Evolutionary conservation across 305 asterid genomes (phyloP).

Genomic region (Solanum hybrid): DNA sequence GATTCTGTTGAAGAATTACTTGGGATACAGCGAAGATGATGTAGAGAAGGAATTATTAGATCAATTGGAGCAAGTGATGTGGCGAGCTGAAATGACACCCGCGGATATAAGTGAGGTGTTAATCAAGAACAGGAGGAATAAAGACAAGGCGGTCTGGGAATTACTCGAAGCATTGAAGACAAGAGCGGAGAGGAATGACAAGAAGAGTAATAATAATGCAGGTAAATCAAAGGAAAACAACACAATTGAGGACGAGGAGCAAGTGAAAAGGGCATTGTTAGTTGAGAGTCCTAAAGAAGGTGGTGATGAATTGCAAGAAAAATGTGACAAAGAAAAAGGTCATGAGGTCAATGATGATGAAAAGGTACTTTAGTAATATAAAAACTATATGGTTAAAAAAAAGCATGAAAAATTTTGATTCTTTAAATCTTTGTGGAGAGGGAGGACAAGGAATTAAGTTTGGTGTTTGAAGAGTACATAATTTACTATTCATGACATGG

Average conservation of each 20-base stretch:
- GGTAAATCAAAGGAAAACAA: conserved; percentile 4
- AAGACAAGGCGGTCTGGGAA: conserved; percentile 44
- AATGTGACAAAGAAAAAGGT: not conserved
- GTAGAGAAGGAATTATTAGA: conserved; percentile 15
- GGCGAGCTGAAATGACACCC: conserved; percentile 67
- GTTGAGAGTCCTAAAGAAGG: conserved; percentile 57
- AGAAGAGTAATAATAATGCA: not conserved
- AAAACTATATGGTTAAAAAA: not conserved
- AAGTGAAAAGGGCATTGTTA: conserved; percentile 71
- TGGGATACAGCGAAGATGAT: conserved; percentile 40
- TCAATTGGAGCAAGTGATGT: conserved; percentile 38
- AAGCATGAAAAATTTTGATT: not conserved
- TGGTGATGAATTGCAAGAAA: not conserved
- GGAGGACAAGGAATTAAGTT: not conserved
- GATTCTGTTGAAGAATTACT: conserved; percentile 61
- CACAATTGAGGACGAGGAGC: conserved; percentile 50
- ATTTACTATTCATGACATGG: not conserved
- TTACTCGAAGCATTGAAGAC: conserved; percentile 32
- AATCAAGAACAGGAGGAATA: conserved; percentile 61
- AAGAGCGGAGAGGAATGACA: conserved; percentile 35
- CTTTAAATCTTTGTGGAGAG: conserved; percentile 1
- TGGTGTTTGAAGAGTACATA: not conserved
- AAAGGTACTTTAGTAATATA: not conserved
- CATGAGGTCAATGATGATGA: not conserved
- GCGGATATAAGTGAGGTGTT: conserved; percentile 77